Base-by-base conservation (phyloP, 495 filamentous ascomycete species). In the Ascobolus immersus region DNA sequence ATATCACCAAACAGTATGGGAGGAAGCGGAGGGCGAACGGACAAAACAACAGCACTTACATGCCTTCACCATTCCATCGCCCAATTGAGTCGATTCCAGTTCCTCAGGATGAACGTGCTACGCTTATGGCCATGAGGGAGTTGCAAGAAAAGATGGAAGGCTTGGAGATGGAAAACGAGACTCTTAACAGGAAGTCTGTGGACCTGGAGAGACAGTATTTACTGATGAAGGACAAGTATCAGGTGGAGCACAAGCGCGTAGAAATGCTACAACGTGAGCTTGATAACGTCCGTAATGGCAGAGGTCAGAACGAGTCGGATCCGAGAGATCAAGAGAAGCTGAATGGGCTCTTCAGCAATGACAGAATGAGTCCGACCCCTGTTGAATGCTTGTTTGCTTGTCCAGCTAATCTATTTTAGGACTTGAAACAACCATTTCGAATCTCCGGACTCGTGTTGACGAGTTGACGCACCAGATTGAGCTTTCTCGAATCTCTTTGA, bases 91-190 rank as follows among this genome's bases (percentile, higher is more conserved):
- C 66, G 14, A 56, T 75, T n/a, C 63, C 68, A 0, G 58, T 77
- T 28, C 70, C 71, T 8, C 60, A 64, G 20, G 71, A 79, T 34
- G 71, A 76, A 40, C 69, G 73, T 39, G 69, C 67, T 18, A 54
- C 77, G 28, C 65, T 71, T 39, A 61, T 71, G n/a, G 69, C 70
- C 4, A 55, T 79, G 27, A 59, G 67, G 34, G 53, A 73, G 3
- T 57, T 78, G 4, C 60, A 77, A 44, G 69, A 75, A 17, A 71
- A 71, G 43, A 65, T 77, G 13, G 53, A 60, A 0, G 55, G 62
- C 30, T 43, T 77, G 17, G 70, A 78, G 47, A 55, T 56, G 39
- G 59, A 55, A 28, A 71, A 70, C 32, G 57, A 61, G 2, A 65
- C 71, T 33, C 54, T 56, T 5, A 63, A 71, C 38, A 62, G 55